Base-by-base conservation (phyloP, 2,329 filamentous ascomycete species). In the Alternaria novae-zelandiae region DNA sequence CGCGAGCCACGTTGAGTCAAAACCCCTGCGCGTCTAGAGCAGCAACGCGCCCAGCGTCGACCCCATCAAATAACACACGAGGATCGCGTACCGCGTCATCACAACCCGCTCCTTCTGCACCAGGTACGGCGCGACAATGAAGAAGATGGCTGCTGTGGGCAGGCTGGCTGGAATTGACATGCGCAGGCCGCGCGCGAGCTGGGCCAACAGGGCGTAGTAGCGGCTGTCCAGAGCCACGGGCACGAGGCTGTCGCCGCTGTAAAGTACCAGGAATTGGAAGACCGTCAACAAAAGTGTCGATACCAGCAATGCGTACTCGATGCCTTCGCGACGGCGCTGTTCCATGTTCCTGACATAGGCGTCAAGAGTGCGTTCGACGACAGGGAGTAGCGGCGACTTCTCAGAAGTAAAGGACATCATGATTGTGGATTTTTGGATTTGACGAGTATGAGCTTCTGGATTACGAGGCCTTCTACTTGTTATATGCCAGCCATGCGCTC, bases 61-160 rank as follows among this genome's bases (percentile, higher is more conserved):
- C 20, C 72, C 69, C 15, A 69, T 51, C 23, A 75, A 64, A 58
- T 75, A 75, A 54, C 67, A 70, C 23, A 74, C 62, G 32, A 75
- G 51, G 6, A 69, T 64, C 26, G 69, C 50, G 43, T 74, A 74
- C 43, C 71, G 64, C 44, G 59, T 65, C 44, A 65, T 54, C 3
- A 65, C 63, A 12, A 74, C 51, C 7, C 53, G 60, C 43, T 71
- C 67, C n/a, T 60, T 59, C 15, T 60, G 65, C 12, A 65, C 67
- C 10, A 75, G 41, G 21, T 64, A 69, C 4, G 72, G 70, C 8
- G 66, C 67, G 5, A 65, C 67, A 41, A 74, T 30, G 60, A 75
- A 70, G 15, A 76, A 59, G 0, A 72, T 54, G 5, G 63, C 64
- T 9, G 69, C 64, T 1, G 69, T 73, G 3, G 72, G 73, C 5